phyloP scores from a whole-genome alignment of 306 rosid genomes.

The Heteromeles arbutifolia region DNA sequence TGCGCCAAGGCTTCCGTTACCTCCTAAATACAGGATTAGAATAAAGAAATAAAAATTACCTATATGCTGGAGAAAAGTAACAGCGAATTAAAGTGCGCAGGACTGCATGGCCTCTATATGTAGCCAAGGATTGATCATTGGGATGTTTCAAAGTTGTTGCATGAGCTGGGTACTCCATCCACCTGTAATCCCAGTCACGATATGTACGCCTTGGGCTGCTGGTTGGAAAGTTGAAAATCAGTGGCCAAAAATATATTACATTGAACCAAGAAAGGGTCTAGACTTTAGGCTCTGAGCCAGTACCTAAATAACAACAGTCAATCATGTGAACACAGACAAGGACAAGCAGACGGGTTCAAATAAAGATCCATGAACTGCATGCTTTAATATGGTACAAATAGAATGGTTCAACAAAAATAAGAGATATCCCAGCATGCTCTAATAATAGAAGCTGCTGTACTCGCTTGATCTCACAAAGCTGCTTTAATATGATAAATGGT shows the following conservation, averaged over 20 bases:
- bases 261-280: neutral
- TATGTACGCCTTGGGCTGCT: slow-evolving; percentile 38
- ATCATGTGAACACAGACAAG: neutral
- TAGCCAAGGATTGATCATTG: slow-evolving; percentile 59
- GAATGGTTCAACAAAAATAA: neutral
- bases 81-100: slow-evolving; percentile 76
- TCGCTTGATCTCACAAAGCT: neutral
- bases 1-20: too few species aligned
- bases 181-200: slow-evolving; percentile 75
- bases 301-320: neutral
- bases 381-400: neutral
- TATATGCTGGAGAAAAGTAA: slow-evolving; percentile 77
- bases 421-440: neutral
- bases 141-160: slow-evolving; percentile 57
- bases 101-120: slow-evolving; percentile 79
- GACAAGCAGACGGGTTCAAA: neutral
- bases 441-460: neutral
- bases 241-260: neutral
- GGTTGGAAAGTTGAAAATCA: slow-evolving; percentile 1
- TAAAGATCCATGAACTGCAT: neutral
- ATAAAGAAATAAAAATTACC: slow-evolving; percentile 33
- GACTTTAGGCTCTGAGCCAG: neutral
- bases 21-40: neutral
- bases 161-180: slow-evolving; percentile 75
- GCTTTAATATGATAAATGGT: neutral